Conservation (phyloP, 2,329 filamentous ascomycete genomes). For the Sodiomyces alkalinus region DNA sequence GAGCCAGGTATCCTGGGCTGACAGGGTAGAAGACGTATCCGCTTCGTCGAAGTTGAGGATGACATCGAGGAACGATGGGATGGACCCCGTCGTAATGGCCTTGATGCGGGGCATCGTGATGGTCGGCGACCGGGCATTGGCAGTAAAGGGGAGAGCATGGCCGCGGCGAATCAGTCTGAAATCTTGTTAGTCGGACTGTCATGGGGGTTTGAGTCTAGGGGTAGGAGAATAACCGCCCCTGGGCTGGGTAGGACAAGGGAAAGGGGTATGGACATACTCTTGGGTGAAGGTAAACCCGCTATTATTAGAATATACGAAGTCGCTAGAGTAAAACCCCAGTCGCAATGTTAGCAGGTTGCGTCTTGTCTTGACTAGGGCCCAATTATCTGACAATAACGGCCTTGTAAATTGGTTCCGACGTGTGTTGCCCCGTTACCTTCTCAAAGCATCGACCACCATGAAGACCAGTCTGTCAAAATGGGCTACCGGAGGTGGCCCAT, state of each 20-base stretch:
- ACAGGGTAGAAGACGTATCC: slow-evolving; percentile 77
- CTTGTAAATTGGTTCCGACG: no score
- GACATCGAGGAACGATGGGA: slow-evolving; percentile 94
- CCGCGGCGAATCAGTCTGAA: slow-evolving; percentile 71
- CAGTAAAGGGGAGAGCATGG: slow-evolving; percentile 80
- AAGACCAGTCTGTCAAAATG: slow-evolving; percentile 86
- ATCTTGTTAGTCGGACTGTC: background rate
- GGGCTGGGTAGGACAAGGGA: no score
- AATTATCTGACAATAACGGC: background rate
- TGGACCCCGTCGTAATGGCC: slow-evolving; percentile 91
- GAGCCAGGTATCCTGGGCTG: slow-evolving; percentile 88
- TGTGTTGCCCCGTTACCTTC: slow-evolving; percentile 67
- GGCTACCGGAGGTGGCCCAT: slow-evolving; percentile 42
- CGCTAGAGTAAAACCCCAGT: slow-evolving; percentile 50
- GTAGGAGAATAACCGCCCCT: no score
- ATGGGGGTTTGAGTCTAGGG: no score
- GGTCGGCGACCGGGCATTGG: slow-evolving; percentile 88
- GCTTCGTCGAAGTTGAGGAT: slow-evolving; percentile 94
- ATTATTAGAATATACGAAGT: slow-evolving; percentile 73
- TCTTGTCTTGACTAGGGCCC: no score
- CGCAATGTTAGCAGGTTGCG: no score
- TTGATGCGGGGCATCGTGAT: slow-evolving; percentile 98
- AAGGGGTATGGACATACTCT: slow-evolving; percentile 34
- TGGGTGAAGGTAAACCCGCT: slow-evolving; percentile 85
- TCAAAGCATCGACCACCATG: slow-evolving; percentile 92